Evolutionary conservation across 345 rosid genomes (phyloP), one percentile per base, ranked within the genome.

Genomic region (Camelina sativa): DNA sequence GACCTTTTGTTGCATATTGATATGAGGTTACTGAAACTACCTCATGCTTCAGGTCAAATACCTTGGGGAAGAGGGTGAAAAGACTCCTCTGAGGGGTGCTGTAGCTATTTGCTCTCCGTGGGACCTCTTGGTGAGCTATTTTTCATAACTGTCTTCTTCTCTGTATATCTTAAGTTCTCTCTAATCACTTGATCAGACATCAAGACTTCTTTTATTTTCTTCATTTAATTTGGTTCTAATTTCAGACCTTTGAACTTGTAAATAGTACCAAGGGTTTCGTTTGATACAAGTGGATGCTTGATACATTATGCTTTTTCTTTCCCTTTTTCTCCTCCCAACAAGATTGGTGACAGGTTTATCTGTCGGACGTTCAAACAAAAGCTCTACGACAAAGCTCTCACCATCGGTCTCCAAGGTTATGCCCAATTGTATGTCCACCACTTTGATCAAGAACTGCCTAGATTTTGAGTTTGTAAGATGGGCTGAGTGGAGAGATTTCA

Each of bases 291-390:
- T 62, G 32, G 55, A 28, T 5, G 22, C 11, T 25, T 64, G 13
- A 43, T 46, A 48, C 62, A 48, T 11, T 30, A n/a, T 50, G 30
- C 41, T 25, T 76, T 40, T 76, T 41, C 23, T 63, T 58, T 56
- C 48, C 34, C 30, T 50, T 62, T 48, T 11, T 28, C n/a, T 74
- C 23, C 62, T 25, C 35, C 71, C 23, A 77, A 54, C 65, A 79
- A 93, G 98, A 85, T 93, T 65, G 96, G 91, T 50, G 97, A 89
- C 79, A 86, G 97, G 80, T 93, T 88, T 76, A 89, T 93, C 67
- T 75, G 85, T 76, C 86, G 96, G 48, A 81, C 75, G 56, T 81
- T 86, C 52, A 58, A 88, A 76, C 98, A 93, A 82, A 91, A 83
- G 76, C 16, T 89, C 5, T 93, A 93, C 67, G 92, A 89, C 74